These are phyloP conservation scores for Suhomyces choctaworum DNA, from an alignment of 1,139 yeast species.

Conservation along the genomic window DNA sequence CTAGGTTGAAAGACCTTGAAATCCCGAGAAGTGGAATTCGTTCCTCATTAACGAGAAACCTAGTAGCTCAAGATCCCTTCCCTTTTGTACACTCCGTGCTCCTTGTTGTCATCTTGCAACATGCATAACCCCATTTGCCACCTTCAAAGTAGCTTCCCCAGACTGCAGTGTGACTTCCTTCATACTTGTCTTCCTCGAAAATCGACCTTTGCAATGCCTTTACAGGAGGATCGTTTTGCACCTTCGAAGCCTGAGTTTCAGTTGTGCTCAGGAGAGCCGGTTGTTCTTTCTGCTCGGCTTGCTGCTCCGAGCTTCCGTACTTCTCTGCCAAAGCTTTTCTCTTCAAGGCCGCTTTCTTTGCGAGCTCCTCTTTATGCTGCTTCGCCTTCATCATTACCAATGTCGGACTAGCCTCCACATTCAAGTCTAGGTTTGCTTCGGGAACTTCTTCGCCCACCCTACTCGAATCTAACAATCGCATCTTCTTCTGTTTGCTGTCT, in stretches of 20 bases:
- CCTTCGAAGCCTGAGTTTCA: conserved; percentile 2
- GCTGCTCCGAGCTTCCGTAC: conserved; percentile 19
- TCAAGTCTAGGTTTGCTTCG: conserved; percentile 41
- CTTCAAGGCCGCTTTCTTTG: conserved; percentile 28
- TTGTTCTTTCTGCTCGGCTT: too few species aligned
- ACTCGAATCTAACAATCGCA: conserved; percentile 16
- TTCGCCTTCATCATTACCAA: conserved; percentile 48
- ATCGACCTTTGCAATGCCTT: conserved; percentile 19
- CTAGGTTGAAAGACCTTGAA: too few species aligned
- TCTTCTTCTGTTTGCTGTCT: conserved; percentile 21
- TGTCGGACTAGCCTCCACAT: conserved; percentile 63
- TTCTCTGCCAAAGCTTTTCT: conserved; percentile 34
- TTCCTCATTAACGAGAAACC: too few species aligned
- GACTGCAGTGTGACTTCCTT: conserved; percentile 41
- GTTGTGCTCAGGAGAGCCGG: neutral
- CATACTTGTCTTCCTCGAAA: conserved; percentile 39
- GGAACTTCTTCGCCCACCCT: conserved; percentile 13
- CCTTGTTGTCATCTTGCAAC: conserved; percentile 35
- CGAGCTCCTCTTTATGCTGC: conserved; percentile 28
- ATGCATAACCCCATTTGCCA: conserved; percentile 51
- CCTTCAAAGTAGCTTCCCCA: conserved; percentile 51
- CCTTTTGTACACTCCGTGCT: conserved; percentile 8
- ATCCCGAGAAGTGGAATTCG: too few species aligned
- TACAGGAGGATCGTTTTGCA: conserved; percentile 3
- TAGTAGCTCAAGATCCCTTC: too few species aligned